Conservation (phyloP, 129 eudicot genomes). For the Flaveria robusta region DNA sequence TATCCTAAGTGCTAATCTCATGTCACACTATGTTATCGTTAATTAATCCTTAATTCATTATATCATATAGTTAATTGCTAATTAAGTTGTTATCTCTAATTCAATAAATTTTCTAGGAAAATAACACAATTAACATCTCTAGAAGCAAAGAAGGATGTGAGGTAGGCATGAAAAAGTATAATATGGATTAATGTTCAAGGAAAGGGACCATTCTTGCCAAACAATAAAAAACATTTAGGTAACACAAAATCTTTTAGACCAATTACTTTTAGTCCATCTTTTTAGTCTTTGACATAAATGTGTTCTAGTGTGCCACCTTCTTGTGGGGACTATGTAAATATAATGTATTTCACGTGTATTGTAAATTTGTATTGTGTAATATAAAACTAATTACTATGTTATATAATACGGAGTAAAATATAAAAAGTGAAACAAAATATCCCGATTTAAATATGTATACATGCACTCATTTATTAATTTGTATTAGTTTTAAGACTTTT, state of each 20-base stretch:
- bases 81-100: not conserved
- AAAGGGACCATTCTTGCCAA: slow-evolving; percentile 9
- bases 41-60: slow-evolving; percentile 1
- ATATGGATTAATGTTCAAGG: not conserved
- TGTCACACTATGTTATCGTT: not conserved
- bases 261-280: slow-evolving; percentile 26
- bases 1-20: slow-evolving; percentile 16
- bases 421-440: no score
- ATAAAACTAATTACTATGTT: not conserved
- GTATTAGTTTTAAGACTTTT: no score
- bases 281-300: slow-evolving; percentile 45
- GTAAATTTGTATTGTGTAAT: no score
- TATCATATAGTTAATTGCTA: not conserved
- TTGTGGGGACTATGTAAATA: slow-evolving; percentile 24
- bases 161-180: slow-evolving; percentile 13
- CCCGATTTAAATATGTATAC: no score
- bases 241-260: slow-evolving; percentile 43
- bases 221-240: slow-evolving; percentile 25
- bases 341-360: not conserved
- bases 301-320: slow-evolving; percentile 48
- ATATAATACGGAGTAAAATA: no score
- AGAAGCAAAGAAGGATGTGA: slow-evolving; percentile 3
- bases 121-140: slow-evolving; percentile 4
- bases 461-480: no score
- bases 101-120: not conserved